Base-by-base conservation (phyloP, 1,284 basidiomycete genomes). In the Ustilago loliicola region DNA sequence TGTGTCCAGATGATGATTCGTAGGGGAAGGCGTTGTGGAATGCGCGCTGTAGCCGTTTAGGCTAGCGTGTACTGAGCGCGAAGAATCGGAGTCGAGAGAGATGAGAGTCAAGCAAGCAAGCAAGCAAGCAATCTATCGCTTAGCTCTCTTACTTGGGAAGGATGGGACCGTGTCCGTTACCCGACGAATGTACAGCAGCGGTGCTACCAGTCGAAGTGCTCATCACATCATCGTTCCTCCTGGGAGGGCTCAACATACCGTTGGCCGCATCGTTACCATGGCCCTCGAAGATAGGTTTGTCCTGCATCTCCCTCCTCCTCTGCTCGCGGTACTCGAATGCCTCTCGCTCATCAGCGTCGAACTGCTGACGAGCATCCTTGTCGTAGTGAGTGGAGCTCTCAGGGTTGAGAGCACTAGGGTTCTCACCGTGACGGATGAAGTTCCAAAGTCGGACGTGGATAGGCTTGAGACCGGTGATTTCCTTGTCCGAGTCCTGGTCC, bases 401-500 rank as follows among this genome's bases (percentile, higher is more conserved):
- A 0, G 66, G 64, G 66, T 75, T 75, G 56, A 67, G 66, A 10
- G 70, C 65, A 21, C 51, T 42, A 7, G 74, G 69, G 52, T 72
- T 77, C 38, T 72, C 32, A 10, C 70, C 66, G 59, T 68, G 66
- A 7, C 65, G 57, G 23, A 72, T 30, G 1, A 77, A 50, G 56
- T 73, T 63, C 63, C 68, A 79, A 11, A 79, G 6, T 17, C 76
- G 72, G 9, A 62, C 52, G 52, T 79, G 68, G 45, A 79, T 63
- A 17, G 72, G 67, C 34, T 73, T 70, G 57, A 79, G 76, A 48
- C 67, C 76, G 5, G 67, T 71, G 45, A 71, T 65, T 19, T 79
- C 73, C 25, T 59, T 77, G 54, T 76, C 79, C 7, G 61, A 65
- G 42, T 81, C 80, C 70, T 81, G 79, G 54, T 75, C 80, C 10